These are phyloP conservation scores for Aspergillus thermomutatus DNA, from an alignment of 2,329 filamentous ascomycete species.

Conservation along the genomic window DNA sequence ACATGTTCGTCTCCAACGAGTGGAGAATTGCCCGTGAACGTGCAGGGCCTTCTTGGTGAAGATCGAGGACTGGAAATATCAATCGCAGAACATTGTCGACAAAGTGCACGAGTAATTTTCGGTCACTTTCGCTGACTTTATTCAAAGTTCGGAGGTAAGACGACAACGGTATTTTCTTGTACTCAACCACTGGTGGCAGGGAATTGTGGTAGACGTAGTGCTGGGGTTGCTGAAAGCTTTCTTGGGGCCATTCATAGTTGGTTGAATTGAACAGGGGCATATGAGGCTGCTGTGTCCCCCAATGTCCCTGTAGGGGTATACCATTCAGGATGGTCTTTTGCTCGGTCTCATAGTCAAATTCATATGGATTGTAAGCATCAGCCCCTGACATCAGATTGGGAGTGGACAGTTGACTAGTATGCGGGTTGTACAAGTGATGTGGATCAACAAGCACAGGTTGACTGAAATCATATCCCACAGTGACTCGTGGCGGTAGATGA, in stretches of 20 bases:
- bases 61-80: constrained; percentile 89
- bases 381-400: background rate
- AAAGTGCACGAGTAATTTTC: constrained; percentile 83
- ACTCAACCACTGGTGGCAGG: background rate
- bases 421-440: too few relatives aligned
- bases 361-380: background rate
- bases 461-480: too few relatives aligned
- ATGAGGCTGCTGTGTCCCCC: background rate
- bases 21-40: constrained; percentile 77
- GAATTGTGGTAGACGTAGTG: background rate
- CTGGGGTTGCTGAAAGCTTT: background rate
- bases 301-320: background rate
- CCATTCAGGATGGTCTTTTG: background rate
- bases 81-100: constrained; percentile 78
- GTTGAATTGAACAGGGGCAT: background rate
- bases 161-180: constrained; percentile 18
- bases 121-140: constrained; percentile 74
- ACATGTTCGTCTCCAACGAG: constrained; percentile 82
- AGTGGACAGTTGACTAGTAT: too few relatives aligned
- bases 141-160: constrained; percentile 1
- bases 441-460: too few relatives aligned
- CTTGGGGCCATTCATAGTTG: background rate
- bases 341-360: background rate
- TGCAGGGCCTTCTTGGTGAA: constrained; percentile 77
- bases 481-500: too few relatives aligned